Evolutionary conservation across 2,329 filamentous ascomycete species (phyloP).

Genomic region (Ophiostoma populinum): DNA sequence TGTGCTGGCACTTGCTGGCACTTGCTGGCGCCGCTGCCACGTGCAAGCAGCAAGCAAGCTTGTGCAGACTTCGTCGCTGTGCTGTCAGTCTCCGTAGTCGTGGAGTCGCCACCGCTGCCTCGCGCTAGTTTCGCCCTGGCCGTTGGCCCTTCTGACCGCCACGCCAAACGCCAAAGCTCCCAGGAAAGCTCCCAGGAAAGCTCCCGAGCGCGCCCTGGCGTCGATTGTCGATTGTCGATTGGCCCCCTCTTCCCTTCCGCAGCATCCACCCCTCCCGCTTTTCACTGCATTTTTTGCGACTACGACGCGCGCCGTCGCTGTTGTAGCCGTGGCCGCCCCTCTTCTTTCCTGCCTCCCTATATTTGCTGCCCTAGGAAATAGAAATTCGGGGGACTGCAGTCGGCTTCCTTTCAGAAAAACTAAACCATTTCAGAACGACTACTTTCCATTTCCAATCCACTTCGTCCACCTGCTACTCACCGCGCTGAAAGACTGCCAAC

Average conservation of each 20-base stretch:
- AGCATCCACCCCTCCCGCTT: slow-evolving; percentile 3
- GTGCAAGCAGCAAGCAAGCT: too few relatives aligned
- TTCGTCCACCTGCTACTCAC: background rate
- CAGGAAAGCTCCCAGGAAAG: too few relatives aligned
- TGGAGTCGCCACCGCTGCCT: background rate
- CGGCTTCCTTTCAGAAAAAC: too few relatives aligned
- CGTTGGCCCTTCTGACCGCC: slow-evolving; percentile 4
- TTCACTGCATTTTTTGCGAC: slow-evolving; percentile 1
- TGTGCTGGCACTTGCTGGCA: too few relatives aligned
- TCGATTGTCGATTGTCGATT: too few relatives aligned
- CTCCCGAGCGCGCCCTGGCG: slow-evolving; percentile 5
- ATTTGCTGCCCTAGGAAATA: background rate
- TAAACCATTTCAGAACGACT: too few relatives aligned
- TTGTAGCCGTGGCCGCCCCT: slow-evolving; percentile 1
- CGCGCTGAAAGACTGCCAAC: background rate
- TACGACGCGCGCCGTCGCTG: slow-evolving; percentile 3
- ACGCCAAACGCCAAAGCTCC: too few relatives aligned
- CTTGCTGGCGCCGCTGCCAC: too few relatives aligned
- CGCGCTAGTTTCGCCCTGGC: background rate
- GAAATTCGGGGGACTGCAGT: background rate
- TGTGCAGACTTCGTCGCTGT: slow-evolving; percentile 1
- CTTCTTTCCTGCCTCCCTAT: background rate
- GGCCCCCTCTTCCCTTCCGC: slow-evolving; percentile 2
- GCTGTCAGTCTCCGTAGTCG: background rate
- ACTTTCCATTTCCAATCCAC: too few relatives aligned